Conservation (phyloP, 768 basidiomycete species). For the Ramaria sp. region DNA sequence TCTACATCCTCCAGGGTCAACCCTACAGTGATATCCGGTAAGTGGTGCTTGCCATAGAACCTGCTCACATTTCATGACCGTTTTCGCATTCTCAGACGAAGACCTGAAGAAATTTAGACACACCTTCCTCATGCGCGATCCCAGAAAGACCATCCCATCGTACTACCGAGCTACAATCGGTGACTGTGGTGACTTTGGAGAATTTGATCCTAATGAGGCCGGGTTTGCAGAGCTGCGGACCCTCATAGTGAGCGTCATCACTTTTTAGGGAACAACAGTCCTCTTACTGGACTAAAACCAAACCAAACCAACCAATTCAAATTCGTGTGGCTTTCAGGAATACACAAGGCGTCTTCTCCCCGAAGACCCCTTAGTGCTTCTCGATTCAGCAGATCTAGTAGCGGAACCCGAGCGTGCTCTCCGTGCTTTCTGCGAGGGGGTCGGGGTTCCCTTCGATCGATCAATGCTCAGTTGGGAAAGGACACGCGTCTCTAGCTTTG, state of each 20-base stretch:
- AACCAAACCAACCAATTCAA: no score
- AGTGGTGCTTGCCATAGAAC: background rate
- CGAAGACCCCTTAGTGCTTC: background rate
- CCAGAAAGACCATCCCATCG: background rate
- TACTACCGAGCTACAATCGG: constrained; percentile 1
- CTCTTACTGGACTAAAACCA: background rate
- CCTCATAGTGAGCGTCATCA: background rate
- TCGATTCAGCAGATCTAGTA: background rate
- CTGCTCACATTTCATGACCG: background rate
- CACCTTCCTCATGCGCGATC: background rate
- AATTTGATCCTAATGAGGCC: constrained; percentile 2
- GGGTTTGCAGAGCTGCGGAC: background rate
- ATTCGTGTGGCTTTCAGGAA: background rate
- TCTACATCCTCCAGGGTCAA: background rate
- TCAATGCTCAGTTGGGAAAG: background rate
- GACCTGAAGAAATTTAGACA: constrained; percentile 3
- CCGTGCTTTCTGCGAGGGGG: background rate
- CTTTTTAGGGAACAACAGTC: background rate
- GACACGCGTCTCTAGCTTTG: background rate
- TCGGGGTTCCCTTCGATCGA: background rate
- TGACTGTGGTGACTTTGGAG: background rate
- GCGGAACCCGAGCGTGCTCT: background rate
- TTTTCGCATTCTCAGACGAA: background rate
- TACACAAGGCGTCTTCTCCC: constrained; percentile 1
- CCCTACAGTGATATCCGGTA: background rate